Base-by-base conservation (phyloP, 768 basidiomycete genomes). In the Leucocoprinus sp. region DNA sequence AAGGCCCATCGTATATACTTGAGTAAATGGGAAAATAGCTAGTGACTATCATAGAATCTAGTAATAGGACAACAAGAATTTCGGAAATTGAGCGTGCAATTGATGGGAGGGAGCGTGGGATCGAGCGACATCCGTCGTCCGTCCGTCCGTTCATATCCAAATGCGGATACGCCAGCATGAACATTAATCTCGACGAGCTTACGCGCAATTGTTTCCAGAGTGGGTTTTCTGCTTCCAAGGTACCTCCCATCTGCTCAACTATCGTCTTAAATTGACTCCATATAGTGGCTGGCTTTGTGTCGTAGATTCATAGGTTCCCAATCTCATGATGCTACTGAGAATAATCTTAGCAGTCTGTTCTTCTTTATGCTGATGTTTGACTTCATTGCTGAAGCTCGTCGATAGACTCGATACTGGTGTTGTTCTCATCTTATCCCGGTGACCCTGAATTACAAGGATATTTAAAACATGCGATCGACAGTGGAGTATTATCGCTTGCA, bases 181-280 rank as follows among this genome's bases (percentile, higher is more conserved):
- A 38, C 23, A 86, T 87, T 84, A 82, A 83, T 28, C 58, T 88
- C 29, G 72, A 71, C 28, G 83, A 76, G 46, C 62, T 89, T 36
- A 84, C 85, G 12, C 69, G 81, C 47, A 86, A 86, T 59, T 75
- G 80, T 29, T 87, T 84, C 50, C 80, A 85, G 54, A 76, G 72
- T 55, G 84, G 85, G 5, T 61, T 86, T 15, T 68, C 80, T 38
- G 65, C 84, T 17, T 50, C 60, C 12, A 84, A 84, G 68, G 85
- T 84, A 37, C 15, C 40, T 45, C 31, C 8, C 37, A 11, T 42
- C 2, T 42, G n/a, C 21, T 19, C 26, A 17, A 27, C 23, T 27
- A 42, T 43, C 41, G 36, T 54, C 17, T 12, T 28, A 28, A 28
- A 12, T 5, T 12, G 38, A 49, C 26, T n/a, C 9, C 26, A 36